Base-by-base conservation (phyloP, 495 filamentous ascomycete genomes). In the Neurospora tetrasperma region DNA sequence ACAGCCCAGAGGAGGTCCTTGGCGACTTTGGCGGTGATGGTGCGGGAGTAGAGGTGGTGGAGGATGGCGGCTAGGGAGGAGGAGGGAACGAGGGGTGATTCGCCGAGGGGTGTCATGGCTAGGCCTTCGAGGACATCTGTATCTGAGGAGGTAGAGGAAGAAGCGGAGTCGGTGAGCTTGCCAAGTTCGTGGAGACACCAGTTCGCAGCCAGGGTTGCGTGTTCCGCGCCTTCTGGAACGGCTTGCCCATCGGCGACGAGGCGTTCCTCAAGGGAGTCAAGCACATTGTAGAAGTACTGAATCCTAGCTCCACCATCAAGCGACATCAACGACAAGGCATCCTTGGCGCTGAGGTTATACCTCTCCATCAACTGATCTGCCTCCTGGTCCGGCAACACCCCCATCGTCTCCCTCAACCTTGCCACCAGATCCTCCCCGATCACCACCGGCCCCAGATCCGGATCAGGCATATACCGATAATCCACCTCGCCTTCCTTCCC, bases 401-500 rank as follows among this genome's bases (percentile, higher is more conserved):
- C 93, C 54, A 96, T 82, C 0, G 81, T 88, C 5, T 81, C 74
- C 9, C 77, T 80, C 11, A 98, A 20, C 23, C 20, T 23, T 1
- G 6, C 0, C 48, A 97, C 82, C 6, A 98, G 83, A 62, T 92
- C 90, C 48, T 87, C 75, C 14, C 89, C 90, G 74, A 99, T 90
- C 5, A 93, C 77, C 11, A 99, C 84, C 0, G 96, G 93, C 0
- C 87, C 87, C 11, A 99, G 83, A 80, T 99, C 96, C 3, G 96
- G 93, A 79, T 99, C 96, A 1, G 96, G 96, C 96, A 99, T 98
- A 80, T 98, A 99, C 62, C 96, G 86, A 79, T 99, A 99, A 76
- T 99, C 96, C 3, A 98, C 93, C 77, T 97, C 94, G 48, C 96
- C 96, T 78, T 99, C 96, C 81, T 99, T 99, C 12, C 93, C 94